phyloP scores from a whole-genome alignment of 2,329 filamentous ascomycete species.

The Fusarium sp. region DNA sequence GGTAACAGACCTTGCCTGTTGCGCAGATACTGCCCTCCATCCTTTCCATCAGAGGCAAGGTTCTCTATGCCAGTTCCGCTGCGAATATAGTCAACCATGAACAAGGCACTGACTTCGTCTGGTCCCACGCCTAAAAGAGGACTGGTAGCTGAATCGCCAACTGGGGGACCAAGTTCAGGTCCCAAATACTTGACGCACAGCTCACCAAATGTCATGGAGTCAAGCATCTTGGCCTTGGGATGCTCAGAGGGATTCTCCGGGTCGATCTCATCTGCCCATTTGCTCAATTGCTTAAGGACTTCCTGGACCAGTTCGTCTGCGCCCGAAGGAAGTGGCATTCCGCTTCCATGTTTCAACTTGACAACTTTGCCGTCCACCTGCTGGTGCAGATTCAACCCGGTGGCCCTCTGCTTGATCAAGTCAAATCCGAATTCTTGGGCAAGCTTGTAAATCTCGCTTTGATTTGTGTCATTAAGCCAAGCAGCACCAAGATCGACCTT shows the following conservation, averaged over 20 bases:
- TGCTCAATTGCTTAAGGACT: slow-evolving; percentile 16
- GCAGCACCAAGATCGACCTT: slow-evolving; percentile 44
- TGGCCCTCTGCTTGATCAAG: slow-evolving; percentile 34
- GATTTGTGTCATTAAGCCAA: slow-evolving; percentile 46
- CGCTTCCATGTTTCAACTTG: slow-evolving; percentile 24
- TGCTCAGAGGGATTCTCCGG: slow-evolving; percentile 18
- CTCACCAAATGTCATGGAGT: slow-evolving; percentile 24
- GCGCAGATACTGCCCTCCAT: slow-evolving; percentile 45
- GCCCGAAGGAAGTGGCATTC: slow-evolving; percentile 17
- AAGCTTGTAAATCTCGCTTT: slow-evolving; percentile 36
- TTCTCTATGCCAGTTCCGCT: slow-evolving; percentile 38
- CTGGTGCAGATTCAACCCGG: slow-evolving; percentile 26
- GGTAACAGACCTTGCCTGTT: slow-evolving; percentile 38
- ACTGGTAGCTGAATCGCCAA: slow-evolving; percentile 15
- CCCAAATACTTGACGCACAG: slow-evolving; percentile 15
- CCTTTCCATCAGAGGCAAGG: slow-evolving; percentile 34
- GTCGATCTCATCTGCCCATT: slow-evolving; percentile 21
- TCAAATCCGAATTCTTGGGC: slow-evolving; percentile 37
- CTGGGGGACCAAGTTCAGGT: slow-evolving; percentile 15
- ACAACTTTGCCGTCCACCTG: slow-evolving; percentile 19
- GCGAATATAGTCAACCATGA: slow-evolving; percentile 40
- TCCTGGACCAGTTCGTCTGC: slow-evolving; percentile 14
- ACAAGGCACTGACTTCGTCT: slow-evolving; percentile 40
- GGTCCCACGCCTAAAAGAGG: slow-evolving; percentile 39
- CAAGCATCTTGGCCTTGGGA: slow-evolving; percentile 22